Evolutionary conservation across 768 basidiomycete species (phyloP), one percentile per base, ranked within the genome.

Genomic region (Mycena haematopus): DNA sequence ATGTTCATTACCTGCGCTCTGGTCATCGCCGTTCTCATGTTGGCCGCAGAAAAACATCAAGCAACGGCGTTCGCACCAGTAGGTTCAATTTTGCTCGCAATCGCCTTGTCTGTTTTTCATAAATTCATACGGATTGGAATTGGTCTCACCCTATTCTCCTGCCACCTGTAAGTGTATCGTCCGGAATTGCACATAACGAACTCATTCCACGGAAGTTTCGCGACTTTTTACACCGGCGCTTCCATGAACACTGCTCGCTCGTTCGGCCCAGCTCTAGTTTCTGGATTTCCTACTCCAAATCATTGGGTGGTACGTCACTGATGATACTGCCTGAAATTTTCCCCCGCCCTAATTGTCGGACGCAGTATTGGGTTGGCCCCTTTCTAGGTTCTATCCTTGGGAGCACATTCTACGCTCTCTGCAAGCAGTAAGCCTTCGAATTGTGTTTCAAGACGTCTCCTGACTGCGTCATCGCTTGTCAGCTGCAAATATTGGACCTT

Each of bases 331-430:
- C 22, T 13, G 11, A 58, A 31, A 29, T n/a, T n/a, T n/a, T n/a
- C n/a, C 13, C 6, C 36, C 27, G 25, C 42, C 50, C 29, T 24
- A 52, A 62, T 62, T 60, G 58, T 53, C 40, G 31, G 22, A 66
- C 35, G 21, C 33, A 89, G 86, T 89, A 89, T 69, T 89, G 88
- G 89, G 74, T 90, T 10, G 90, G 91, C 40, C 89, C 89, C 0
- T 82, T 82, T 56, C 77, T 91, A 22, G 90, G 91, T 31, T 80
- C 87, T 6, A 70, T 92, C 11, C 77, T 92, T 10, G 87, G 76
- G 33, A 78, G 83, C 17, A 79, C 69, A 7, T 80, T 91, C 67
- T 92, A 90, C 70, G 70, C 78, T 35, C 63, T 81, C 21, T 78
- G 90, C 61, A 90, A 90, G 70, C 74, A 76, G 78, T 76, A 56